These are phyloP conservation scores for Pleurostoma richardsiae DNA, from an alignment of 2,329 filamentous ascomycete genomes.

Conservation along the genomic window DNA sequence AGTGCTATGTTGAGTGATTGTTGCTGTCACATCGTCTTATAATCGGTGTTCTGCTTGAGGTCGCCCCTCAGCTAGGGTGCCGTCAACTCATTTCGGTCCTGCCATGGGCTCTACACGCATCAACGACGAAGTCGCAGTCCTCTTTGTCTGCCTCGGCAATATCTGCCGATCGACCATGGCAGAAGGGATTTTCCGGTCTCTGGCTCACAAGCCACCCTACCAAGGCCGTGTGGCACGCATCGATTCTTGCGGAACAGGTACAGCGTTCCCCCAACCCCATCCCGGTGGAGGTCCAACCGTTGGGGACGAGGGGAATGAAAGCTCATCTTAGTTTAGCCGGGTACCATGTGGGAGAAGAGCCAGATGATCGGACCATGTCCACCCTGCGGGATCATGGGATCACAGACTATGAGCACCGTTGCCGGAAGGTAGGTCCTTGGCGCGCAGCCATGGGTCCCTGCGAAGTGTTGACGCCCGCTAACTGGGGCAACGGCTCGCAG, in stretches of 20 bases:
- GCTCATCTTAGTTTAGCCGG: slow-evolving; percentile 43
- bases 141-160: slow-evolving; percentile 96
- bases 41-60: too few species aligned
- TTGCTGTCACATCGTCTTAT: too few species aligned
- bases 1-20: too few species aligned
- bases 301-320: background rate
- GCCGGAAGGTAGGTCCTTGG: slow-evolving; percentile 57
- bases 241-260: slow-evolving; percentile 83
- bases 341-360: slow-evolving; percentile 73
- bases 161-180: slow-evolving; percentile 95
- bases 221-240: slow-evolving; percentile 58
- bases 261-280: slow-evolving; percentile 2
- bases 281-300: background rate
- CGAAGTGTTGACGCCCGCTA: background rate
- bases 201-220: slow-evolving; percentile 58
- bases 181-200: slow-evolving; percentile 81
- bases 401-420: slow-evolving; percentile 68
- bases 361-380: slow-evolving; percentile 78
- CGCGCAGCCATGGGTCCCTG: background rate
- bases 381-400: slow-evolving; percentile 74
- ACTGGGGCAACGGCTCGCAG: slow-evolving; percentile 20
- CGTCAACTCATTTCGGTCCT: slow-evolving; percentile 8
- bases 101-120: slow-evolving; percentile 1
- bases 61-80: too few species aligned
- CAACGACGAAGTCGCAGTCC: slow-evolving; percentile 53